These are phyloP conservation scores for Hyphodiscus sp. DNA, from an alignment of 2,329 filamentous ascomycete species.

Conservation along the genomic window DNA sequence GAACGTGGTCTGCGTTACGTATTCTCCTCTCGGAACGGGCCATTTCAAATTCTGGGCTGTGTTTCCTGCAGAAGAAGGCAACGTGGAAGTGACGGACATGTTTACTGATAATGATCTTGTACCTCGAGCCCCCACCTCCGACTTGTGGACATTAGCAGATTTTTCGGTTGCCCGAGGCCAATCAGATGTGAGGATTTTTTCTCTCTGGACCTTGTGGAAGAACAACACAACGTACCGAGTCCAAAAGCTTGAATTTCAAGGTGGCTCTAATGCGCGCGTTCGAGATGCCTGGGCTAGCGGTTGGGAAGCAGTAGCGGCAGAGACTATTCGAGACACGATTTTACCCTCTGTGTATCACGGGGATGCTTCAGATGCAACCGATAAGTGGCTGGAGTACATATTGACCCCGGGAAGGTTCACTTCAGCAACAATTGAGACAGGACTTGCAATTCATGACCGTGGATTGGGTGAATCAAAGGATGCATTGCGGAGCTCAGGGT, in stretches of 20 bases:
- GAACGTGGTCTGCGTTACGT: constrained; percentile 62
- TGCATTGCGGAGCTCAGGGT: constrained; percentile 39
- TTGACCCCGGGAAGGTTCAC: constrained; percentile 80
- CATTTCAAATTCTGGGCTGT: constrained; percentile 91
- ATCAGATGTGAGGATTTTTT: constrained; percentile 46
- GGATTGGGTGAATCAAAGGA: constrained; percentile 42
- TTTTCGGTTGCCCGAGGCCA: constrained; percentile 55
- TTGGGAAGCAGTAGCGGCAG: constrained; percentile 65
- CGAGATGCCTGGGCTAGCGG: constrained; percentile 50
- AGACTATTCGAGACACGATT: constrained; percentile 45
- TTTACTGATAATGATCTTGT: constrained; percentile 63
- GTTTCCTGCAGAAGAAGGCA: constrained; percentile 55
- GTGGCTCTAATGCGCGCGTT: constrained; percentile 24
- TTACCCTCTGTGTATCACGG: constrained; percentile 53
- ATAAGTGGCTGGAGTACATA: constrained; percentile 82
- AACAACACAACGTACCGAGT: constrained; percentile 74
- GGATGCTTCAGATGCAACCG: constrained; percentile 63
- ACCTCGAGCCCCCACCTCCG: constrained; percentile 61
- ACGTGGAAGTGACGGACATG: constrained; percentile 62
- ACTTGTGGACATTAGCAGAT: constrained; percentile 74
- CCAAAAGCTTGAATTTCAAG: constrained; percentile 64
- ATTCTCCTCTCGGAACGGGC: constrained; percentile 79
- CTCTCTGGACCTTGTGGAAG: constrained; percentile 76
- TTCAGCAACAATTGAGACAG: constrained; percentile 72
- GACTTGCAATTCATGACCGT: constrained; percentile 73